A percentile compares a stretch with the other conserved stretches of the same genome.
phyloP scores from a whole-genome alignment of 1,139 yeast genomes.

The Protomyces gravidus region DNA sequence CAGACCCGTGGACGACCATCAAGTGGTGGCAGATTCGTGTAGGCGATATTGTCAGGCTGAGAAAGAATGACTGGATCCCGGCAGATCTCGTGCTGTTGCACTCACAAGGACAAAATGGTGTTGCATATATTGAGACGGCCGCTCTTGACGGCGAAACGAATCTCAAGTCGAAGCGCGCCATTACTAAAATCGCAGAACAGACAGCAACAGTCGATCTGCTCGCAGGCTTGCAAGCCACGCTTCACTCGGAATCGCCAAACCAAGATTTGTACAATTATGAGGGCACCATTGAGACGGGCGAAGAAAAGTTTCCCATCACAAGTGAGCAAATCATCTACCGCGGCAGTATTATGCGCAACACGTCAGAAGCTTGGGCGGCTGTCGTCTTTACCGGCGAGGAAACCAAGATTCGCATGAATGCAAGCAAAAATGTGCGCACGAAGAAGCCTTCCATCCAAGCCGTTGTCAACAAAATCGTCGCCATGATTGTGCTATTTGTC shows the following conservation, averaged over 20 bases:
- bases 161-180: slow-evolving; percentile 68
- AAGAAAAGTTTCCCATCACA: slow-evolving; percentile 56
- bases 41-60: slow-evolving; percentile 71
- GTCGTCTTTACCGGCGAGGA: slow-evolving; percentile 94
- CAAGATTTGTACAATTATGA: slow-evolving; percentile 86
- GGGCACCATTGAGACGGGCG: slow-evolving; percentile 52
- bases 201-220: slow-evolving; percentile 53
- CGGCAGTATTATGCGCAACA: slow-evolving; percentile 83
- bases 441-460: slow-evolving; percentile 89
- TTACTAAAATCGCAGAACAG: slow-evolving; percentile 53
- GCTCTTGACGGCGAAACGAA: slow-evolving; percentile 97
- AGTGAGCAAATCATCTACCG: slow-evolving; percentile 79
- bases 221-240: slow-evolving; percentile 47
- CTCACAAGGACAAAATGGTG: slow-evolving; percentile 62
- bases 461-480: slow-evolving; percentile 74
- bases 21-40: slow-evolving; percentile 74
- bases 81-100: slow-evolving; percentile 76
- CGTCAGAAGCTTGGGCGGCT: slow-evolving; percentile 65
- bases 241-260: slow-evolving; percentile 83
- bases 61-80: slow-evolving; percentile 87
- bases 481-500: slow-evolving; percentile 83
- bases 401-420: slow-evolving; percentile 92
- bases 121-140: slow-evolving; percentile 89
- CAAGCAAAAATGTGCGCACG: slow-evolving; percentile 78
- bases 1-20: slow-evolving; percentile 7